Evolutionary conservation across 1,139 yeast genomes (phyloP), one percentile per base, ranked within the genome.

Genomic region (Eremothecium sinecaudum): DNA sequence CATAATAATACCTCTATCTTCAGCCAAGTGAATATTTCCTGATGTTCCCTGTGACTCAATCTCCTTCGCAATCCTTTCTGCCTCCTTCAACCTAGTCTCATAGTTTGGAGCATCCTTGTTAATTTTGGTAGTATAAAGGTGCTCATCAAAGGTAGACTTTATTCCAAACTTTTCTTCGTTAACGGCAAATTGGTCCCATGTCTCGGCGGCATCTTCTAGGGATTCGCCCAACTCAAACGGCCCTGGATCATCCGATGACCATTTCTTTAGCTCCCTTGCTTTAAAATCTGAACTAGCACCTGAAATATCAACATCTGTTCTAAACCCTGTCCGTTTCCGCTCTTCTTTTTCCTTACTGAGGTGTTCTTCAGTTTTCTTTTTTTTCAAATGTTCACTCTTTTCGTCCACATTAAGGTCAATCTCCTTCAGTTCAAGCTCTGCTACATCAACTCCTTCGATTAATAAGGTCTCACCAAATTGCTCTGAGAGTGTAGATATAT

Each of bases 161-260:
- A 90, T 80, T 24, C 96, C 97, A 58, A 90, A 90, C 60, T 81
- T 80, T 44, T 75, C 72, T 57, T 83, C 79, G 58, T 92, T 90
- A 12, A 75, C 93, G 37, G 83, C 81, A 62, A 90, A 90, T 61
- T 90, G 99, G 60, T 90, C 96, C 97, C 97, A 90, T 5, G 53
- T 44, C 17, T 55, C 53, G 7, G 48, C 39, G 30, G 61, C 57
- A 33, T 67, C 74, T 30, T 70, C 79, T 29, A 76, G 62, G 35
- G 71, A 58, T 18, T 59, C 63, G 21, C 58, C 62, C 11, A 62
- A 34, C 8, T 55, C 40, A 13, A 50, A 31, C 6, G 40, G 42
- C 18, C 34, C 43, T 24, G 52, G 57, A 20, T 56, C 66, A 33
- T 80, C 93, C 4, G 94, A 93, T 13, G 73, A 74, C 98, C 98